Base-by-base conservation (phyloP, 2,329 filamentous ascomycete species). In the Malbranchea cinnamomea region DNA sequence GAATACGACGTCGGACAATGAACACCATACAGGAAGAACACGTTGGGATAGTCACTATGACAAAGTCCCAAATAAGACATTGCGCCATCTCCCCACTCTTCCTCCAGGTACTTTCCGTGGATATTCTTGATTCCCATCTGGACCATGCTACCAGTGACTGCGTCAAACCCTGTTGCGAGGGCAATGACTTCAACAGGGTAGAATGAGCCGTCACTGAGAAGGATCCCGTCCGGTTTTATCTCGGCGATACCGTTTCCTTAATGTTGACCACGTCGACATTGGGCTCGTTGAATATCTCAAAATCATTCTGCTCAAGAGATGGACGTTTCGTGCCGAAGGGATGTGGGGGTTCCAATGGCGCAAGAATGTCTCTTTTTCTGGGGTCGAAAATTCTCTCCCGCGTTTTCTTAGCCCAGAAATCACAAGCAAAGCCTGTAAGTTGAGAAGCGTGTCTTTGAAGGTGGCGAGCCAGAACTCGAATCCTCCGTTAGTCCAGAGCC, bases 1-100 rank as follows among this genome's bases (percentile, higher is more conserved):
- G 56, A 48, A 6, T 73, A 52, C 0, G 67, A 57, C 0, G 68
- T 71, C 1, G 69, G 70, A 0, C 55, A 65, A 14, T 74, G 69
- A 1, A 60, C 51, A 0, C 68, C 68, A 40, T 71, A 72, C 29
- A 65, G 41, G 34, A 59, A 59, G 48, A 67, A 65, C 52, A 65
- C 54, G 27, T 68, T 68, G 0, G 62, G 60, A 35, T 60, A 63
- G 4, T 48, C 49, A 6, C 22, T 18, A 10, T 30, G 27, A 13
- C 23, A 32, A 30, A 39, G 31, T 12, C 35, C 37, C 1, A 66
- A 38, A 32, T 56, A 60, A 0, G 56, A 56, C 18, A 43, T 40
- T 4, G 52, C 49, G 0, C 51, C 52, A 1, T 47, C 34, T 14
- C 41, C 42, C 37, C 58, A 62, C 3, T 51, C 45, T 13, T 58